phyloP scores from a whole-genome alignment of 805 yeast species.

The Candida piceae region DNA sequence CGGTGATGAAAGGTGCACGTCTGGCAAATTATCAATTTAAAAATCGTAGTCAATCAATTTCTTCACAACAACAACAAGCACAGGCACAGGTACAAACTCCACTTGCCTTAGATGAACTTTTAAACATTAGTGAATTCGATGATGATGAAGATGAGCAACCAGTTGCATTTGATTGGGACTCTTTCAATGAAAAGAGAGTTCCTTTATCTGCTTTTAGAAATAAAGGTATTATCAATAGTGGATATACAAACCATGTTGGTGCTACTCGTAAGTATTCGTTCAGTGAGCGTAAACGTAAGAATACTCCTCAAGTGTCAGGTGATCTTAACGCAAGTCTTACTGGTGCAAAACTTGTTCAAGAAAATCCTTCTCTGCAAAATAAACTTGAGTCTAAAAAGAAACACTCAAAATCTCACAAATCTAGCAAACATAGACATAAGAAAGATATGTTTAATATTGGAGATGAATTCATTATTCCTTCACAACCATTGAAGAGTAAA shows the following conservation, averaged over 20 bases:
- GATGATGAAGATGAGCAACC: constrained; percentile 56
- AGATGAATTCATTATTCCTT: constrained; percentile 21
- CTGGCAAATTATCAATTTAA: constrained; percentile 3
- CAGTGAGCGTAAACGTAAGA: constrained; percentile 14
- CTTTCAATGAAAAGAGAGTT: constrained; percentile 41
- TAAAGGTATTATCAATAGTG: constrained; percentile 44
- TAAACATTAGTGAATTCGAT: constrained; percentile 84
- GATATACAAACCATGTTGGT: constrained; percentile 9
- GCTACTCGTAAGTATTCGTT: constrained; percentile 24
- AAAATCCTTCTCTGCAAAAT: neutral
- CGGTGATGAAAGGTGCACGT: constrained; percentile 21
- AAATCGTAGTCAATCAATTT: neutral
- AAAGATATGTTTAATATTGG: constrained; percentile 19
- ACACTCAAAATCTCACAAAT: constrained; percentile 6
- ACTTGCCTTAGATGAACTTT: constrained; percentile 64
- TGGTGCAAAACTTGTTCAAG: neutral
- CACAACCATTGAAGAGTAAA: constrained; percentile 10
- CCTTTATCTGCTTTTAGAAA: constrained; percentile 91
- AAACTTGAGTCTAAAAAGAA: neutral
- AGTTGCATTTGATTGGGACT: constrained; percentile 19
- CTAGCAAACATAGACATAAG: constrained; percentile 12
- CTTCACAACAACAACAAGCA: constrained; percentile 4
- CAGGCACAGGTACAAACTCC: constrained; percentile 15
- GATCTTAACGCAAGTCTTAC: too few species aligned
- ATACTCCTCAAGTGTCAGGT: too few species aligned